Evolutionary conservation across 441 rosid species (phyloP).

Genomic region (Cnidoscolus chayamansa): DNA sequence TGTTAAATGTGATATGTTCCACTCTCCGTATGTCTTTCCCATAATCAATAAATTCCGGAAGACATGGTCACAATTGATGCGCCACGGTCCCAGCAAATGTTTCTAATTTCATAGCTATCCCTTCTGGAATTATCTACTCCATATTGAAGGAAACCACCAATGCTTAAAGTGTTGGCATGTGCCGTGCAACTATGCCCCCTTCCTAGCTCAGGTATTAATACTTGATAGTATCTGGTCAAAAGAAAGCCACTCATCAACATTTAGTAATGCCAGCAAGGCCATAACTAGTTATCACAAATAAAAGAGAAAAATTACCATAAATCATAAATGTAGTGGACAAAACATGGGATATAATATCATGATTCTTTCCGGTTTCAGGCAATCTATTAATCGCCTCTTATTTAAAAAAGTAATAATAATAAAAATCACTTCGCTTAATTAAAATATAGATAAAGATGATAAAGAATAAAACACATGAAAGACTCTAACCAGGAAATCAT

Average conservation of each 20-base stretch:
- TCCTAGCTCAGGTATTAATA: slow-evolving; percentile 1
- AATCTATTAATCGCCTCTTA: not conserved
- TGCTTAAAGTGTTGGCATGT: not conserved
- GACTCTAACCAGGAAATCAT: no score
- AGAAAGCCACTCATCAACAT: slow-evolving; percentile 16
- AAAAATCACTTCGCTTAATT: no score
- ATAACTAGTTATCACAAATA: not conserved
- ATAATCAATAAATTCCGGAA: slow-evolving; percentile 16
- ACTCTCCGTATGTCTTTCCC: slow-evolving; percentile 4
- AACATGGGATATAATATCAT: not conserved
- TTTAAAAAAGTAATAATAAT: no score
- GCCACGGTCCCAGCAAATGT: slow-evolving; percentile 27
- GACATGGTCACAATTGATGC: not conserved
- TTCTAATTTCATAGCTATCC: slow-evolving; percentile 13
- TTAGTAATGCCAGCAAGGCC: slow-evolving; percentile 20
- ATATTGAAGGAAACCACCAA: slow-evolving; percentile 15
- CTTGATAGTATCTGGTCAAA: slow-evolving; percentile 25
- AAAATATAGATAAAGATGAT: no score
- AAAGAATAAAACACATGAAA: no score
- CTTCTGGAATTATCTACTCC: slow-evolving; percentile 9
- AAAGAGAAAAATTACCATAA: not conserved
- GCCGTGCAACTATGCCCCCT: not conserved
- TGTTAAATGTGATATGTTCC: slow-evolving; percentile 25
- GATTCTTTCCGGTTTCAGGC: not conserved
- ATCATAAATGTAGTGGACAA: not conserved